Base-by-base conservation (phyloP, 2,329 filamentous ascomycete species). In the Stagonosporopsis tanaceti region DNA sequence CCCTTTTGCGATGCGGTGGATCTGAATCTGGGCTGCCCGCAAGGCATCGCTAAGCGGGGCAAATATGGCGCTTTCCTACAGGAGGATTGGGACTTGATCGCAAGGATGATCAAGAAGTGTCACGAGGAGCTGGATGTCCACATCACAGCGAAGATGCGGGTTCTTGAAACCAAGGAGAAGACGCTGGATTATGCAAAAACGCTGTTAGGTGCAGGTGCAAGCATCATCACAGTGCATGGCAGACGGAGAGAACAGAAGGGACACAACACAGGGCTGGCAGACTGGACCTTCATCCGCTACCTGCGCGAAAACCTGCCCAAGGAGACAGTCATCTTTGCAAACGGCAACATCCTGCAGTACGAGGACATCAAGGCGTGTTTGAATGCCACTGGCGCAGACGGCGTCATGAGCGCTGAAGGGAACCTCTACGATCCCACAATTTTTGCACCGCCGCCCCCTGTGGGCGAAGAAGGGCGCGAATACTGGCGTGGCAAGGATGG, bases 1-100 rank as follows among this genome's bases (percentile, higher is more conserved):
- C 91, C 92, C 0, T 91, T 93, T 76, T 98, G 94, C 77, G 95
- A 99, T 75, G 95, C 95, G 7, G 90, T 99, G 3, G 95, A 99
- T 75, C 79, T 99, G 67, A 99, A 99, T 74, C 82, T 99, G 4
- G 95, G 95, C 7, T 99, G 95, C 78, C 95, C 95, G 0, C 95
- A 99, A 74, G 94, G 94, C 1, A 99, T 99, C 65, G 95, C 95
- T 32, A 87, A 87, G 74, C 91, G 90, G 74, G 95, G 95, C 8
- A 89, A 91, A 74, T 99, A 99, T 71, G 95, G 95, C 22, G 90
- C 94, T 0, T 99, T 98, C 71, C 77, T 99, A 65, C 95, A 99
- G 77, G 95, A 99, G 75, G 90, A 98, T 69, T 93, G 92, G 81
- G 86, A 88, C 22, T 80, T 96, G 53, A 90, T 99, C 55, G 89